Conservation (phyloP, 148 eudicot genomes). For the Hydrangea macrophylla region DNA sequence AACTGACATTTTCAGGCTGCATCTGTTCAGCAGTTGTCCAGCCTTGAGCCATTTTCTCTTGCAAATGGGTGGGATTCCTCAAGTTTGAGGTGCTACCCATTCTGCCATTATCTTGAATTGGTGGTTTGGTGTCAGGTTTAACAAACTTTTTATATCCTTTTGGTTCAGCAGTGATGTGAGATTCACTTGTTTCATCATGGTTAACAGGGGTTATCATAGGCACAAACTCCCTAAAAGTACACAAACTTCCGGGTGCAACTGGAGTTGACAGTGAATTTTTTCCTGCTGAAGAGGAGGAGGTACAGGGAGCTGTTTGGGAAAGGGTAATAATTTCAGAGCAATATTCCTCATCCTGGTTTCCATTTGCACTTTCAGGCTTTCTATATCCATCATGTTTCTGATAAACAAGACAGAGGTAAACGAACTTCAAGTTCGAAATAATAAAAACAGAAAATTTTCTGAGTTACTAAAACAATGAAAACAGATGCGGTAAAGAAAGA, state of each 20-base stretch:
- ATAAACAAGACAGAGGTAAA: constrained; percentile 13
- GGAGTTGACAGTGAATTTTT: constrained; percentile 28
- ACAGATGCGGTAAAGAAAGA: constrained; percentile 3
- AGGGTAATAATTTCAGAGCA: constrained; percentile 38
- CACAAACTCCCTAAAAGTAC: constrained; percentile 42
- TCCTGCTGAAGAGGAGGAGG: constrained; percentile 29
- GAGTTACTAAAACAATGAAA: background rate
- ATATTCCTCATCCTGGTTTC: constrained; percentile 27
- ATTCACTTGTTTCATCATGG: constrained; percentile 34
- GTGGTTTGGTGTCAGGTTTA: constrained; percentile 35
- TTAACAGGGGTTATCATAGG: constrained; percentile 27
- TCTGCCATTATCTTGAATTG: constrained; percentile 29
- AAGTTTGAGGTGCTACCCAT: constrained; percentile 26
- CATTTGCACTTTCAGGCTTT: constrained; percentile 28
- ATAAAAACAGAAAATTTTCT: constrained; percentile 1
- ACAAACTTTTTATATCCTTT: constrained; percentile 23
- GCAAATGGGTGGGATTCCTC: constrained; percentile 13
- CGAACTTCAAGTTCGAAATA: constrained; percentile 1
- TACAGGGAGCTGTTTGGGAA: constrained; percentile 43
- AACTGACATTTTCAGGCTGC: constrained; percentile 25
- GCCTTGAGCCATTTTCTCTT: constrained; percentile 22
- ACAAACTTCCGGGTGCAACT: constrained; percentile 29
- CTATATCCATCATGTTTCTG: constrained; percentile 53
- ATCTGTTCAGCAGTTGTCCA: constrained; percentile 17
- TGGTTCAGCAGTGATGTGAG: constrained; percentile 32